These are phyloP conservation scores for Leucosporidium creatinivorum DNA, from an alignment of 768 basidiomycete genomes.

Conservation along the genomic window DNA sequence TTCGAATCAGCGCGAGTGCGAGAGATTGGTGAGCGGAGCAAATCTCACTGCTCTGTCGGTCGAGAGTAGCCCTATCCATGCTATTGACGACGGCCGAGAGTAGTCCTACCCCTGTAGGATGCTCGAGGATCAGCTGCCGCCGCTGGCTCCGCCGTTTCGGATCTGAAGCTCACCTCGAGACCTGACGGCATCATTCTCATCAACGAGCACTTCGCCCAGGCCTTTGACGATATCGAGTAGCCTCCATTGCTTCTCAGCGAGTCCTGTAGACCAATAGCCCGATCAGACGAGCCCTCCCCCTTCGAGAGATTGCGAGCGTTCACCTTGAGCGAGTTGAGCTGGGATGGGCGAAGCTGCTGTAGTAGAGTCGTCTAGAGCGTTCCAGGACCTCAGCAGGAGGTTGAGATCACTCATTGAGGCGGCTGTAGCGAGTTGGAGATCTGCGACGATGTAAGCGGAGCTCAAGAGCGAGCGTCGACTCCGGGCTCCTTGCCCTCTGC, in stretches of 20 bases:
- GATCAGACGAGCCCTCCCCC: too few relatives aligned
- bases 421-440: too few relatives aligned
- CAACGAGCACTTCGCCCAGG: constrained; percentile 77
- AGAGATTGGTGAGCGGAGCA: neutral
- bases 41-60: constrained; percentile 65
- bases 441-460: too few relatives aligned
- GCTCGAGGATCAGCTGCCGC: neutral
- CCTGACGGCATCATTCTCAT: constrained; percentile 69
- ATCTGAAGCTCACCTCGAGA: constrained; percentile 57
- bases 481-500: too few relatives aligned
- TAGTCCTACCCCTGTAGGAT: constrained; percentile 67
- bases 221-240: constrained; percentile 62
- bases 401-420: too few relatives aligned
- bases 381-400: constrained; percentile 3
- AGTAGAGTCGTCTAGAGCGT: neutral
- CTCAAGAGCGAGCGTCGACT: too few relatives aligned
- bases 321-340: constrained; percentile 9
- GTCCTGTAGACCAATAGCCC: neutral
- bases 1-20: too few relatives aligned
- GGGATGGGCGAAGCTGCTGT: constrained; percentile 1
- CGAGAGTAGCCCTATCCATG: constrained; percentile 59
- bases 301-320: neutral
- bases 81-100: constrained; percentile 62
- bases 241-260: neutral
- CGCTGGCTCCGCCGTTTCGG: neutral